These are phyloP conservation scores for Exidia glandulosa DNA, from an alignment of 768 basidiomycete genomes.

Conservation along the genomic window DNA sequence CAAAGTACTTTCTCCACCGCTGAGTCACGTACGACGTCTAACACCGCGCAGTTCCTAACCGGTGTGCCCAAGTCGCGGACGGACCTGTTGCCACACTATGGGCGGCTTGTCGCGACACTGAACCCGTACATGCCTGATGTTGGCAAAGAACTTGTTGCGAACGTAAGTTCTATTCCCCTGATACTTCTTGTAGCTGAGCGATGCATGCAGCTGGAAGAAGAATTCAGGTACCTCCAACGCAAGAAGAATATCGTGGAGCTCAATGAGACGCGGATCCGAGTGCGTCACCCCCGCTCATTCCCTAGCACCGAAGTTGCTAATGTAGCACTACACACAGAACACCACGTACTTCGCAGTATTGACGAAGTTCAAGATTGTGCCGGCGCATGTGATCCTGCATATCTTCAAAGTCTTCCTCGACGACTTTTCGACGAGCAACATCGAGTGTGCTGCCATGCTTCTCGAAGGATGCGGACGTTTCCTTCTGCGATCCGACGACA, in stretches of 20 bases:
- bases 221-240: constrained; percentile 88
- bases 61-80: constrained; percentile 80
- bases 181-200: background rate
- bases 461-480: constrained; percentile 93
- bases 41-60: constrained; percentile 49
- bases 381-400: constrained; percentile 83
- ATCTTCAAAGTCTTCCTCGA: constrained; percentile 96
- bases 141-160: constrained; percentile 66
- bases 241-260: constrained; percentile 92
- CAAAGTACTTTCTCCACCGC: constrained; percentile 43
- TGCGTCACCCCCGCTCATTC: constrained; percentile 16
- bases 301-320: constrained; percentile 22
- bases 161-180: constrained; percentile 38
- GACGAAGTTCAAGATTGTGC: constrained; percentile 92
- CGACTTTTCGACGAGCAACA: constrained; percentile 84
- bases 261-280: constrained; percentile 76
- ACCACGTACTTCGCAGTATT: constrained; percentile 78
- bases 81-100: constrained; percentile 89
- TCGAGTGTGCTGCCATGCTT: constrained; percentile 86
- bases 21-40: too few species aligned
- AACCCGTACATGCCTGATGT: constrained; percentile 91
- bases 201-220: constrained; percentile 73
- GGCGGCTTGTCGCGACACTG: constrained; percentile 78
- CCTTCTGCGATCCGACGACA: constrained; percentile 77
- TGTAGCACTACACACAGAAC: constrained; percentile 42